Evolutionary conservation across 805 yeast species (phyloP).

Genomic region (Hanseniaspora singularis): DNA sequence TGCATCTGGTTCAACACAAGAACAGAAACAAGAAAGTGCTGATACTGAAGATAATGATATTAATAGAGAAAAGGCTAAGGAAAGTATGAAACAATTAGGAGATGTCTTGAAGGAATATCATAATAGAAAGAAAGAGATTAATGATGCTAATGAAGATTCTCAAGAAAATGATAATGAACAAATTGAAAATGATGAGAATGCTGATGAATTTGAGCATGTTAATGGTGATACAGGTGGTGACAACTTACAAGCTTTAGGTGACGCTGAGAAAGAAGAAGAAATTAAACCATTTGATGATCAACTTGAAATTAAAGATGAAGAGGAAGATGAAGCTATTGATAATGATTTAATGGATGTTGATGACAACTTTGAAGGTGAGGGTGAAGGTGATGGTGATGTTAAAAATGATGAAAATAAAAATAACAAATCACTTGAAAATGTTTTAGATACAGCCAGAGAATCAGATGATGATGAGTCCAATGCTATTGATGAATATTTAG

Average conservation of each 20-base stretch:
- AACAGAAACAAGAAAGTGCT: slow-evolving; percentile 34
- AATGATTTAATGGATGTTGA: slow-evolving; percentile 24
- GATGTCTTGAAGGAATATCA: slow-evolving; percentile 86
- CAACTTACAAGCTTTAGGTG: slow-evolving; percentile 87
- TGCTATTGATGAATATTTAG: slow-evolving; percentile 16
- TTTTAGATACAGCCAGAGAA: slow-evolving; percentile 38
- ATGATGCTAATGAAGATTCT: slow-evolving; percentile 44
- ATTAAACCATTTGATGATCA: slow-evolving; percentile 62
- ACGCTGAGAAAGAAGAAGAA: slow-evolving; percentile 68
- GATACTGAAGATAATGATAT: slow-evolving; percentile 34
- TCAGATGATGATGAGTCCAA: slow-evolving; percentile 32
- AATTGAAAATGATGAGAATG: slow-evolving; percentile 49
- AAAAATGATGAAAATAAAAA: slow-evolving; percentile 33
- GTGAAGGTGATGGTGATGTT: slow-evolving; percentile 25
- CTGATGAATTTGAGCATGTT: slow-evolving; percentile 77
- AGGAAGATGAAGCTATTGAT: slow-evolving; percentile 27
- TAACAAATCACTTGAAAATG: slow-evolving; percentile 38
- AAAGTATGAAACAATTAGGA: slow-evolving; percentile 77
- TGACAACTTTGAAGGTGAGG: slow-evolving; percentile 19
- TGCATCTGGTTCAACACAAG: slow-evolving; percentile 44
- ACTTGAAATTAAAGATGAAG: slow-evolving; percentile 68
- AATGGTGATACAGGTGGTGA: slow-evolving; percentile 66
- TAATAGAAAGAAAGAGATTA: slow-evolving; percentile 76
- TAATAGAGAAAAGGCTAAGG: slow-evolving; percentile 56
- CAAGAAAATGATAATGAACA: slow-evolving; percentile 33